Evolutionary conservation across 148 eudicot genomes (phyloP), one percentile per base, ranked within the genome.

Genomic region (Spergularia bocconei): DNA sequence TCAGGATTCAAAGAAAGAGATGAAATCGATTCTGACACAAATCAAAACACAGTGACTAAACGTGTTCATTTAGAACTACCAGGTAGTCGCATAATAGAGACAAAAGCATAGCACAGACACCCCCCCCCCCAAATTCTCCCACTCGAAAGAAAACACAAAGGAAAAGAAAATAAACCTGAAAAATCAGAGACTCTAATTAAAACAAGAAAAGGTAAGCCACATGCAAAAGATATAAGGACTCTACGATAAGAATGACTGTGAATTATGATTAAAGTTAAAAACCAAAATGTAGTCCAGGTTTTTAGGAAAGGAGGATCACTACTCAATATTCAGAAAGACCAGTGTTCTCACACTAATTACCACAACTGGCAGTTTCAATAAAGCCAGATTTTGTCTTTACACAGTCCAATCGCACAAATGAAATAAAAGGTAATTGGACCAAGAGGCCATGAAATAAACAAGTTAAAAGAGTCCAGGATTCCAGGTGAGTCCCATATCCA

Each of bases 401-500:
- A 29, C 36, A 29, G 36, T 2, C 36, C 36, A 29, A 29, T 29
- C 36, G 36, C 36, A 29, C 36, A 4, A 29, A 29, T 29, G 36
- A 29, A 29, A 29, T 29, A 29, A 29, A 4, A 29, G 36, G 36
- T 1, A 29, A 29, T 29, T 29, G 36, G 33, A 29, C 36, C 36
- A 29, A 29, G 36, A 29, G 36, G 36, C 36, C 36, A 29, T 2
- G 2, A 29, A 29, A 29, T 29, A 29, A 29, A 29, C 36, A 29
- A 29, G 36, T 29, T 29, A 29, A 29, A 29, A 29, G 36, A 29
- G 36, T 29, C 1, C 36, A 29, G 36, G 36, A 29, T 4, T 58
- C 62, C 29, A 58, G 62, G 62, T 58, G 62, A 25, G 62, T 58
- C 23, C 23, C 19, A 58, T 58, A 58, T 58, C 62, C 62, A 58